phyloP scores from a whole-genome alignment of 371 early-diverging fungal species.

The Mucor ambiguus region DNA sequence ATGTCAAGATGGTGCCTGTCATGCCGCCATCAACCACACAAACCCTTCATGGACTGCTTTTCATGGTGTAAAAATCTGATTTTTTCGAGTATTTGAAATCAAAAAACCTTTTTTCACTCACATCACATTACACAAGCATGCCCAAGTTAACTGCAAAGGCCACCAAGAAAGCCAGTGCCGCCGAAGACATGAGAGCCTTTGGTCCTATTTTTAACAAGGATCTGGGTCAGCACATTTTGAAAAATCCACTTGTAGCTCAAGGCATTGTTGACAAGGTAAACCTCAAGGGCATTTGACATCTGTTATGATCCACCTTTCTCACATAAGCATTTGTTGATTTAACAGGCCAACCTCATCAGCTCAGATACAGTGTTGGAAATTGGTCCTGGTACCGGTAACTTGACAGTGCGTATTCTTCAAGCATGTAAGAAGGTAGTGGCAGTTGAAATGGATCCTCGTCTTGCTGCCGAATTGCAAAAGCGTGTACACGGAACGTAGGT shows the following conservation, averaged over 20 bases:
- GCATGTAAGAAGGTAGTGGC: slow-evolving; percentile 94
- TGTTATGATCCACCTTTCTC: background rate
- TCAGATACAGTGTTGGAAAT: slow-evolving; percentile 99
- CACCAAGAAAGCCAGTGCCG: slow-evolving; percentile 26
- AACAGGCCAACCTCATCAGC: slow-evolving; percentile 83
- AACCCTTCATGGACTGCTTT: slow-evolving; percentile 12
- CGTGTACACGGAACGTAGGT: slow-evolving; percentile 95
- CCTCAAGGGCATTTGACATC: background rate
- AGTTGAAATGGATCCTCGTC: slow-evolving; percentile 97
- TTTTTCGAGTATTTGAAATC: background rate
- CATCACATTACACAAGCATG: slow-evolving; percentile 18
- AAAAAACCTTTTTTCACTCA: background rate
- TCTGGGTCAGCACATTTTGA: slow-evolving; percentile 99
- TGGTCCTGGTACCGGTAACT: slow-evolving; percentile 99
- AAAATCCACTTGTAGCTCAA: slow-evolving; percentile 98
- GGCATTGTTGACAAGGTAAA: slow-evolving; percentile 96
- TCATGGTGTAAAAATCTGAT: background rate
- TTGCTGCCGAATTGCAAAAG: slow-evolving; percentile 98
- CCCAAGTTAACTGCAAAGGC: slow-evolving; percentile 52
- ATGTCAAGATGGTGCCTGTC: background rate
- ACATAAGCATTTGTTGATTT: background rate
- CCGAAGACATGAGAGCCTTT: slow-evolving; percentile 55
- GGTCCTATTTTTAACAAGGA: slow-evolving; percentile 97
- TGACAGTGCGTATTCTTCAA: slow-evolving; percentile 96
- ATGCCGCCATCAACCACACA: background rate